A percentile compares a stretch with the other conserved stretches of the same genome.
These are phyloP conservation scores for Vitis cinerea DNA, from an alignment of 164 flowering plant genomes.

Conservation along the genomic window DNA sequence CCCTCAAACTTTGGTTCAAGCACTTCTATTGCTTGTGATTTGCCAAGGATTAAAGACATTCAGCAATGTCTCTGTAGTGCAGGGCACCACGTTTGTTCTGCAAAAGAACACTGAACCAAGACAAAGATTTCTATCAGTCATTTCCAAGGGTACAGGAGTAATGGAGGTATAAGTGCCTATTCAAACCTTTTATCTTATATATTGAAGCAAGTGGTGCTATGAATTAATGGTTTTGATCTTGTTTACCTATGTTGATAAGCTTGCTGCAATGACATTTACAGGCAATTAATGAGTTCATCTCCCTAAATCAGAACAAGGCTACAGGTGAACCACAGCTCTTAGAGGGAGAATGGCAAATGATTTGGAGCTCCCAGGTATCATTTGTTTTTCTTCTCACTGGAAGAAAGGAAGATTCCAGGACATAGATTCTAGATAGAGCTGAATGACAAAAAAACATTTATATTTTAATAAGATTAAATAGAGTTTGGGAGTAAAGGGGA, in stretches of 20 bases:
- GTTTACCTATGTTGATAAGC: neutral
- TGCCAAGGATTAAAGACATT: conserved; percentile 28
- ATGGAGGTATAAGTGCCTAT: conserved; percentile 43
- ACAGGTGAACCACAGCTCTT: conserved; percentile 49
- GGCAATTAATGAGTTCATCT: conserved; percentile 72
- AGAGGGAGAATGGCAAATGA: conserved; percentile 83
- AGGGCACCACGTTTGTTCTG: conserved; percentile 98
- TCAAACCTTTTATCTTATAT: neutral
- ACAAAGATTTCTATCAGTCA: conserved; percentile 70
- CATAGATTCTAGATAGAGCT: too few species aligned
- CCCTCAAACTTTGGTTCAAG: neutral
- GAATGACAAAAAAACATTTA: too few species aligned
- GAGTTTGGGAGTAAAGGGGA: too few species aligned
- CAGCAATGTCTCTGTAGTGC: conserved; percentile 61
- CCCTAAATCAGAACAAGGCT: conserved; percentile 25
- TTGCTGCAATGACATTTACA: conserved; percentile 23
- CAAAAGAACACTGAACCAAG: conserved; percentile 85
- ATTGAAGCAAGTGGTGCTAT: neutral
- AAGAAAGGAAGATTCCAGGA: too few species aligned
- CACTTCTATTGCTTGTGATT: neutral
- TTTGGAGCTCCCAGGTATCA: conserved; percentile 90
- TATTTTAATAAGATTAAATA: too few species aligned
- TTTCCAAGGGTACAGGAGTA: conserved; percentile 55
- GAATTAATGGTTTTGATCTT: neutral
- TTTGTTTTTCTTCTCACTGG: neutral